These are phyloP conservation scores for thale cress (Arabidopsis thaliana) DNA, from an alignment of 345 rosid species.

Conservation along the genomic window TAIR10.1 NC_003071.7:18784501-18785000, in stretches of 20 bases:
- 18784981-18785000: background rate
- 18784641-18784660: background rate
- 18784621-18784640: background rate
- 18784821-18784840: slow-evolving; percentile 18
- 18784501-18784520: slow-evolving; percentile 7
- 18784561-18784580: background rate
- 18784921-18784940: background rate
- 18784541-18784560: slow-evolving; percentile 23
- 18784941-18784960: background rate
- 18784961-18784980: background rate
- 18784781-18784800: background rate
- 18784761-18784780: slow-evolving; percentile 1
- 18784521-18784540: background rate
- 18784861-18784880: slow-evolving; percentile 9
- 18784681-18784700: background rate
- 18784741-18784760: background rate
- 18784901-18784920: slow-evolving; percentile 18
- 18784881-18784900: slow-evolving; percentile 15
- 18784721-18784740: background rate
- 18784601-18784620: background rate
- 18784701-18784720: background rate
- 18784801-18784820: background rate
- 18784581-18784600: no score
- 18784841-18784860: slow-evolving; percentile 21
- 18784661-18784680: background rate